phyloP scores from a whole-genome alignment of 2,329 filamentous ascomycete genomes.

The Aotearoamyces nothofagi region DNA sequence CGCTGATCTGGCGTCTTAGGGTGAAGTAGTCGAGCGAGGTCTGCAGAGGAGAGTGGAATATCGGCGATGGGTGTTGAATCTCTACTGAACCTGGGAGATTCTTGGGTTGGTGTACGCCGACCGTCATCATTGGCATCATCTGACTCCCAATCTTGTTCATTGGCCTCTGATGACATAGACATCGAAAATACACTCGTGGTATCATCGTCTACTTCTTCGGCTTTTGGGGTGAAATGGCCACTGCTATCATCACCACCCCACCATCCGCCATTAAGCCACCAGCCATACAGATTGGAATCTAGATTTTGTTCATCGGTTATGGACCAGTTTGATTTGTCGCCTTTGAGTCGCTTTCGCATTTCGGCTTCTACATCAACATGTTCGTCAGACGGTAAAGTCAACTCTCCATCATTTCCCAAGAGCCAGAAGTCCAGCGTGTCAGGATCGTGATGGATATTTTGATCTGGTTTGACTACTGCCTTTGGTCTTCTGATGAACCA shows the following conservation, averaged over 20 bases:
- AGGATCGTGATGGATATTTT: slow-evolving; percentile 12
- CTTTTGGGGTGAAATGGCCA: slow-evolving; percentile 53
- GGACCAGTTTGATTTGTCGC: slow-evolving; percentile 23
- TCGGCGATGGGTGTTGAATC: slow-evolving; percentile 46
- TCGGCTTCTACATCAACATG: slow-evolving; percentile 71
- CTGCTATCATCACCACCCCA: slow-evolving; percentile 75
- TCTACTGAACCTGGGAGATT: slow-evolving; percentile 32
- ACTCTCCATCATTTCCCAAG: slow-evolving; percentile 32
- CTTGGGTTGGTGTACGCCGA: slow-evolving; percentile 60
- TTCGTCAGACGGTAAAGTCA: slow-evolving; percentile 40
- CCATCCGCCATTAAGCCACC: slow-evolving; percentile 73
- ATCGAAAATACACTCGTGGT: slow-evolving; percentile 67
- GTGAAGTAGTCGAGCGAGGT: slow-evolving; percentile 69
- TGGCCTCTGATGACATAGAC: slow-evolving; percentile 20
- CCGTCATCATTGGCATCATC: slow-evolving; percentile 26
- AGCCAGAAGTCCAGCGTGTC: slow-evolving; percentile 35
- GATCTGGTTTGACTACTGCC: slow-evolving; percentile 6
- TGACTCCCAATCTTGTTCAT: slow-evolving; percentile 31
- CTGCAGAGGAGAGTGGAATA: slow-evolving; percentile 45
- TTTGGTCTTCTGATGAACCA: slow-evolving; percentile 11
- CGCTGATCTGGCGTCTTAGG: slow-evolving; percentile 64
- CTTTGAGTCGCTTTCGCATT: slow-evolving; percentile 46
- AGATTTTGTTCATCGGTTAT: slow-evolving; percentile 47
- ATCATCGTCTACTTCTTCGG: slow-evolving; percentile 47
- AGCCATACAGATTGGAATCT: slow-evolving; percentile 61